Percentiles rank a stretch among this genome's conserved stretches.
Evolutionary conservation across 2,329 filamentous ascomycete genomes (phyloP).

Genomic region (Clarireedia monteithiana): DNA sequence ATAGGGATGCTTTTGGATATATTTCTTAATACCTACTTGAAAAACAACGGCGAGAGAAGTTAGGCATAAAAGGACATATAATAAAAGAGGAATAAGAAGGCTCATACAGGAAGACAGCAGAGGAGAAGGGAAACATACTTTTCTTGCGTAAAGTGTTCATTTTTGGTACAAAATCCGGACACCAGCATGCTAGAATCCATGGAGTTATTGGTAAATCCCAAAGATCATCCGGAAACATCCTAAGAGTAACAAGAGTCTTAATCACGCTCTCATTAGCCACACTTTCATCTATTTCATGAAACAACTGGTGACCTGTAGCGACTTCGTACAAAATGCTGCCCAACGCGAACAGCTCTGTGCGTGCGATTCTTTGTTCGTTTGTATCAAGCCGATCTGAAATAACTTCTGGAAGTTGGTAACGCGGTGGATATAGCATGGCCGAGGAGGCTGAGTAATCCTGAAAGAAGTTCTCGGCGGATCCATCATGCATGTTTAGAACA

Average conservation of each 20-base stretch:
- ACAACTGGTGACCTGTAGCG: not conserved
- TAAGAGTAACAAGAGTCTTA: too few species aligned
- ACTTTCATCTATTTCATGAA: not conserved
- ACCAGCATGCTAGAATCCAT: not conserved
- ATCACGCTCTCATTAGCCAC: not conserved
- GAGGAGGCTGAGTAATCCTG: not conserved
- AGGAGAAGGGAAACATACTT: not conserved
- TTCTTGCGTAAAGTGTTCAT: not conserved
- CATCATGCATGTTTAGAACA: not conserved
- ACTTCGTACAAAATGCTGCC: slow-evolving; percentile 2
- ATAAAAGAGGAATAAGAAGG: too few species aligned
- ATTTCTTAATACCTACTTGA: not conserved
- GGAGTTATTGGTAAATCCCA: not conserved
- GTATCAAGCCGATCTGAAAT: not conserved
- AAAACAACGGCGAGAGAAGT: not conserved
- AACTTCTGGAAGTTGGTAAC: not conserved
- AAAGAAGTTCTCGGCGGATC: not conserved
- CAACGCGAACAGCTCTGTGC: not conserved
- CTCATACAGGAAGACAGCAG: not conserved
- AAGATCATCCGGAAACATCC: not conserved
- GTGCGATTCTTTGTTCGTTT: not conserved
- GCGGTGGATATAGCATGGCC: not conserved
- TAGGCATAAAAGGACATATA: not conserved
- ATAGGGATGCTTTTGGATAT: not conserved
- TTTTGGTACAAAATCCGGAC: not conserved